A percentile compares a stretch with the other conserved stretches of the same genome.
These are phyloP conservation scores for Saururus chinensis DNA, from an alignment of 164 flowering plant species.

Conservation along the genomic window DNA sequence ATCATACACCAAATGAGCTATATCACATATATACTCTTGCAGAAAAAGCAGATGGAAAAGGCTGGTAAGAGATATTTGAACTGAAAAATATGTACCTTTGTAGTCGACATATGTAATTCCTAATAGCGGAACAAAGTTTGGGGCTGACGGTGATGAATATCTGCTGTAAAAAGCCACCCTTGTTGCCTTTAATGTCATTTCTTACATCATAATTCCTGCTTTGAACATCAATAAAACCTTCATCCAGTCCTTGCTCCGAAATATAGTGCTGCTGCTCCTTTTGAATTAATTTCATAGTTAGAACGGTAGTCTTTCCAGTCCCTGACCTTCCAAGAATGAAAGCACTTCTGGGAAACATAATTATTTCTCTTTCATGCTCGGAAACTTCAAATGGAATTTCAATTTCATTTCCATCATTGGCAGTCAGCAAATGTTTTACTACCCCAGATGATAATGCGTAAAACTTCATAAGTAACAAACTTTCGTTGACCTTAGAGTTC, in stretches of 20 bases:
- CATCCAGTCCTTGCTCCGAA: conserved; percentile 22
- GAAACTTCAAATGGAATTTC: conserved; percentile 82
- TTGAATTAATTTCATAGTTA: conserved; percentile 57
- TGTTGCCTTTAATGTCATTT: conserved; percentile 3
- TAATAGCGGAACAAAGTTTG: conserved; percentile 57
- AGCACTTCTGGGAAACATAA: conserved; percentile 33
- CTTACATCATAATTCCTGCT: neutral
- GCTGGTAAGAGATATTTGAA: neutral
- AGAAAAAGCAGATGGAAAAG: neutral
- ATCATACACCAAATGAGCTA: neutral
- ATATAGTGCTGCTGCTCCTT: conserved; percentile 34
- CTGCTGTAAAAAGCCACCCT: conserved; percentile 32
- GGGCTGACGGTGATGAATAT: conserved; percentile 81
- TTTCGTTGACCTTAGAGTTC: conserved; percentile 61
- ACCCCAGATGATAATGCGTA: conserved; percentile 55
- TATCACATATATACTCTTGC: no score
- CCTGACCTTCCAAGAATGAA: conserved; percentile 82
- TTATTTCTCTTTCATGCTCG: conserved; percentile 50
- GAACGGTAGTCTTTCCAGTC: conserved; percentile 79
- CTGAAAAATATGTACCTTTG: conserved; percentile 37
- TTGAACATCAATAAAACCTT: neutral
- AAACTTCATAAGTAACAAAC: conserved; percentile 74
- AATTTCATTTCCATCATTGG: conserved; percentile 41
- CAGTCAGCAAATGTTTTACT: conserved; percentile 52
- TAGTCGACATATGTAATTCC: conserved; percentile 40